These are phyloP conservation scores for Pseudomassariella vexata DNA, from an alignment of 2,329 filamentous ascomycete genomes.

Conservation along the genomic window DNA sequence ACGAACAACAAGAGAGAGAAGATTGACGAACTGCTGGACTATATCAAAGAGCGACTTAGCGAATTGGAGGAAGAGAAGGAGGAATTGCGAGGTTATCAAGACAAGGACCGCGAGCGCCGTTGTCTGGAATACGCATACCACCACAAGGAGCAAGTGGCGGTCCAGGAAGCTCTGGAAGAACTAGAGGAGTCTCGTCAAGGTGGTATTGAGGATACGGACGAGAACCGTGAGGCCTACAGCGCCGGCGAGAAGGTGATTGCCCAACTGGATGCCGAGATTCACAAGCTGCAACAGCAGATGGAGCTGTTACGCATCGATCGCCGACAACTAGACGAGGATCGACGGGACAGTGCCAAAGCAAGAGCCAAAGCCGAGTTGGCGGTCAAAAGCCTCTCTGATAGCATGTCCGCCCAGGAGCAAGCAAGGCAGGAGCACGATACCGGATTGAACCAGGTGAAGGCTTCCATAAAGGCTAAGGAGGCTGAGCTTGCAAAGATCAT, in stretches of 20 bases:
- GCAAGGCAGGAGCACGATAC: conserved; percentile 64
- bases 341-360: conserved; percentile 71
- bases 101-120: conserved; percentile 85
- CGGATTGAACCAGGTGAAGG: conserved; percentile 66
- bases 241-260: conserved; percentile 75
- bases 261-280: conserved; percentile 72
- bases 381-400: conserved; percentile 75
- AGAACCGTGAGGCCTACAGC: conserved; percentile 69
- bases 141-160: conserved; percentile 77
- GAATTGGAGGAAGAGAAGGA: conserved; percentile 98
- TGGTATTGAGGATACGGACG: conserved; percentile 79
- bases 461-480: conserved; percentile 72
- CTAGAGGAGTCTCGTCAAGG: conserved; percentile 78
- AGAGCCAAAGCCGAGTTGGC: conserved; percentile 84
- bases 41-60: conserved; percentile 81
- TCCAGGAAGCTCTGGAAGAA: conserved; percentile 70
- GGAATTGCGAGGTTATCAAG: conserved; percentile 87
- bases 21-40: conserved; percentile 86
- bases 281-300: conserved; percentile 73
- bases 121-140: conserved; percentile 95
- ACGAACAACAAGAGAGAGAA: conserved; percentile 92
- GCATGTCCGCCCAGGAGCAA: conserved; percentile 71
- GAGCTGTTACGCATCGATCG: conserved; percentile 82
- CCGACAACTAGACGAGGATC: conserved; percentile 81
- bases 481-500: conserved; percentile 67